Conservation (phyloP, 768 basidiomycete species). For the Punctularia strigosozonata region DNA sequence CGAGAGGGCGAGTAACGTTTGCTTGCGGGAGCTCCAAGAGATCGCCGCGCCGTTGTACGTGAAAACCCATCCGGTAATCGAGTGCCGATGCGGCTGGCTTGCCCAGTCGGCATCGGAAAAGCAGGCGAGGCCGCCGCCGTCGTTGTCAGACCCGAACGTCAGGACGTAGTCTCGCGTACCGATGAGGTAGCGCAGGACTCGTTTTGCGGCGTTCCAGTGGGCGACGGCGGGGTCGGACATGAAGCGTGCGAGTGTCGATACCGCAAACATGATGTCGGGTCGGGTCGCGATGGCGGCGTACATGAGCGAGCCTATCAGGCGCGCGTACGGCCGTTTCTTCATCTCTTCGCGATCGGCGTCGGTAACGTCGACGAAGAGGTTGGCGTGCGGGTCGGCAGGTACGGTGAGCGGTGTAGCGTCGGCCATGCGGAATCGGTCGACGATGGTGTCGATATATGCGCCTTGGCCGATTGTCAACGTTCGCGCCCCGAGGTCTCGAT, state of each 20-base stretch:
- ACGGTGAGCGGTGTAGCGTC: not conserved
- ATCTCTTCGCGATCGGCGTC: constrained; percentile 3
- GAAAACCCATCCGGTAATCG: constrained; percentile 17
- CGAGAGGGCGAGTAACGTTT: constrained; percentile 17
- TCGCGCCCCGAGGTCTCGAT: constrained; percentile 7
- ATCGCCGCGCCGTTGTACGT: constrained; percentile 11
- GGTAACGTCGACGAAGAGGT: not conserved
- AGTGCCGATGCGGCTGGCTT: constrained; percentile 9
- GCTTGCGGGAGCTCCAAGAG: constrained; percentile 16
- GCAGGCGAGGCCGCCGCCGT: constrained; percentile 4
- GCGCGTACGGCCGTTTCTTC: constrained; percentile 10
- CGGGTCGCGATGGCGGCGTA: constrained; percentile 21
- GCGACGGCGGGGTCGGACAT: constrained; percentile 16
- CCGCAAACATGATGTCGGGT: constrained; percentile 28
- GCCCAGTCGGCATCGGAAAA: constrained; percentile 22
- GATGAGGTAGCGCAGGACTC: constrained; percentile 27
- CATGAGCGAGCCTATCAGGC: constrained; percentile 22
- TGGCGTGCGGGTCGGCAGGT: not conserved
- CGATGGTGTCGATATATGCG: constrained; percentile 13
- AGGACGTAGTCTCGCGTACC: constrained; percentile 15
- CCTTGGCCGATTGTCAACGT: constrained; percentile 17
- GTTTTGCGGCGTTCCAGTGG: constrained; percentile 28
- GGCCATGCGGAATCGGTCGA: constrained; percentile 4
- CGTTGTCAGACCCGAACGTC: constrained; percentile 4
- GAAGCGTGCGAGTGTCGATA: constrained; percentile 21